Evolutionary conservation across 148 eudicot species (phyloP).

Genomic region (Spergularia bocconei): DNA sequence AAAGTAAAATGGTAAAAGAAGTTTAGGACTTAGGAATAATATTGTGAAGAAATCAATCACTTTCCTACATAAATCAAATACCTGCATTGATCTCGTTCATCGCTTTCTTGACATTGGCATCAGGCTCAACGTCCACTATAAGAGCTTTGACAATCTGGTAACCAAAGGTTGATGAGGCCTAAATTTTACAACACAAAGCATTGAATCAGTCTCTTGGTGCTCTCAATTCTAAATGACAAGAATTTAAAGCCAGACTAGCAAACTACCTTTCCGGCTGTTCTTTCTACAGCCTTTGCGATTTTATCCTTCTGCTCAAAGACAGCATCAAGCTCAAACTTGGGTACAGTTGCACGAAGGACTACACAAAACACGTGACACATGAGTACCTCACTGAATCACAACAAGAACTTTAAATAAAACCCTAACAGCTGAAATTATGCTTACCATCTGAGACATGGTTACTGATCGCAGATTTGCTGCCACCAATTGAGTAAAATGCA

Average conservation of each 20-base stretch:
- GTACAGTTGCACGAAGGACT: slow-evolving; percentile 67
- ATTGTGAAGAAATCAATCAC: too few relatives aligned
- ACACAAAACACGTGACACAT: neutral
- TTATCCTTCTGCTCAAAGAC: slow-evolving; percentile 72
- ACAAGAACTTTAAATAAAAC: too few relatives aligned
- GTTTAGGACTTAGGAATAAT: neutral
- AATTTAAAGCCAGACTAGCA: neutral
- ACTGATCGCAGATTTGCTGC: slow-evolving; percentile 49
- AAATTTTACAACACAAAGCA: slow-evolving; percentile 3
- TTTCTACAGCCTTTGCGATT: slow-evolving; percentile 66
- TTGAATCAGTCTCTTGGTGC: neutral
- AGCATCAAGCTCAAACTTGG: slow-evolving; percentile 57
- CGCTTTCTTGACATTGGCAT: slow-evolving; percentile 71
- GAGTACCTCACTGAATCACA: neutral
- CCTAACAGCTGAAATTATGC: too few relatives aligned
- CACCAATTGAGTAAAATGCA: slow-evolving; percentile 57
- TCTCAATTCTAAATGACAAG: neutral
- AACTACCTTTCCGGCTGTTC: slow-evolving; percentile 53
- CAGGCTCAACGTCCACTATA: slow-evolving; percentile 70
- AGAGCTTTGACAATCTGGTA: slow-evolving; percentile 68
- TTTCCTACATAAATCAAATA: slow-evolving; percentile 7
- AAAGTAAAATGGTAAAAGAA: too few relatives aligned
- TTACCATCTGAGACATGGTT: slow-evolving; percentile 67
- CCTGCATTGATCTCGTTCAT: slow-evolving; percentile 91
- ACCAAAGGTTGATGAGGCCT: slow-evolving; percentile 78